A percentile compares a stretch with the other conserved stretches of the same genome.
Conservation (phyloP, 2,329 filamentous ascomycete genomes). For the Talaromyces islandicus region DNA sequence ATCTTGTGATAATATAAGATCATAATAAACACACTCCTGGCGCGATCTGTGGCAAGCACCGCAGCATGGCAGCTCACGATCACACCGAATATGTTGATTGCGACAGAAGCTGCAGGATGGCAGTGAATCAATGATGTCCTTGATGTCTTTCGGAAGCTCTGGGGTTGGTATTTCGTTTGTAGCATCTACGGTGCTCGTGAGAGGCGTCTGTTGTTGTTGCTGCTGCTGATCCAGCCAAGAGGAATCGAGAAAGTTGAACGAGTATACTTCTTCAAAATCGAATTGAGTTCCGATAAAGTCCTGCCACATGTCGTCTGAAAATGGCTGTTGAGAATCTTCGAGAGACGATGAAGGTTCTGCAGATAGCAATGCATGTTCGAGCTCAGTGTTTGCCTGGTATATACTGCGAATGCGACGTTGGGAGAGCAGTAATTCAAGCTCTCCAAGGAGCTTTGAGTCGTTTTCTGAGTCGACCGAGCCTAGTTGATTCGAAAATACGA, state of each 20-base stretch:
- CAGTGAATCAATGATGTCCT: background rate
- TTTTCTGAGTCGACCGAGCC: slow-evolving; percentile 1
- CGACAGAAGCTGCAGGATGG: slow-evolving; percentile 5
- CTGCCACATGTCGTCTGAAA: slow-evolving; percentile 1
- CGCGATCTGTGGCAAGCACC: background rate
- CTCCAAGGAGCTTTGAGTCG: background rate
- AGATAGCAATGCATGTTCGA: background rate
- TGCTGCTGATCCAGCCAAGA: background rate
- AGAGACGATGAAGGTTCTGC: slow-evolving; percentile 2
- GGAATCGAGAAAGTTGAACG: slow-evolving; percentile 1
- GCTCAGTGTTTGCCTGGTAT: slow-evolving; percentile 1
- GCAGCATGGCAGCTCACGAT: slow-evolving; percentile 2
- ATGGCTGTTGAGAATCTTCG: background rate
- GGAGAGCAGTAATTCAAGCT: slow-evolving; percentile 5
- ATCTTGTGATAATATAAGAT: slow-evolving; percentile 2
- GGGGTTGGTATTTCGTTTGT: background rate
- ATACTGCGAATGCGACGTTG: slow-evolving; percentile 3
- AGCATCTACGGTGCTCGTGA: background rate
- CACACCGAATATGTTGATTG: slow-evolving; percentile 2
- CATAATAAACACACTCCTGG: slow-evolving; percentile 5
- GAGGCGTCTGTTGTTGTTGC: background rate
- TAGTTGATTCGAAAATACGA: background rate
- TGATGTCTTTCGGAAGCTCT: slow-evolving; percentile 3
- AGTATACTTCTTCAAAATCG: slow-evolving; percentile 3
- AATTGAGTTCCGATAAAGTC: slow-evolving; percentile 1